Conservation (phyloP, 2,329 filamentous ascomycete species). For the Scedosporium boydii region DNA sequence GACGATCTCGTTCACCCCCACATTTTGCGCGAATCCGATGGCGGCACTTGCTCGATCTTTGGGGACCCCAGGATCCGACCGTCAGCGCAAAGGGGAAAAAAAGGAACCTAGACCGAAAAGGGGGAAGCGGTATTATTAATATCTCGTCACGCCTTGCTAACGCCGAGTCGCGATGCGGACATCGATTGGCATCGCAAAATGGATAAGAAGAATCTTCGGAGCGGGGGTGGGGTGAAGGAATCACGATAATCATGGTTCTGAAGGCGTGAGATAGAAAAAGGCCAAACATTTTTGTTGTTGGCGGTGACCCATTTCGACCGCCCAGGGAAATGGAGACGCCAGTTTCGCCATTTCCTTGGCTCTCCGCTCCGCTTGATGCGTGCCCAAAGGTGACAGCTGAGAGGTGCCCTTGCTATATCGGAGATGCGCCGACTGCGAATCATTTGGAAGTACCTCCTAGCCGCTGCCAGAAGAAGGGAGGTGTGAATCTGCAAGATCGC, state of each 20-base stretch:
- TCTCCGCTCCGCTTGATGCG: background rate
- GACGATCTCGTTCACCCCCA: background rate
- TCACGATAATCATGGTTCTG: too few species aligned
- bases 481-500: background rate
- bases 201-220: background rate
- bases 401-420: background rate
- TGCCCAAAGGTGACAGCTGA: background rate
- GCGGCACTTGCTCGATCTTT: background rate
- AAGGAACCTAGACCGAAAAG: background rate
- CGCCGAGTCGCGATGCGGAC: background rate
- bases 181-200: background rate
- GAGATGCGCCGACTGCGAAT: background rate
- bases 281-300: too few species aligned
- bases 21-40: constrained; percentile 3
- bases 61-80: background rate
- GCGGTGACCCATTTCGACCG: too few species aligned
- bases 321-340: too few species aligned
- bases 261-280: too few species aligned
- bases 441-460: background rate
- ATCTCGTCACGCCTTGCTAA: background rate
- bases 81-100: too few species aligned
- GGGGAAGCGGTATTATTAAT: constrained; percentile 3
- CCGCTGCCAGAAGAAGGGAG: background rate
- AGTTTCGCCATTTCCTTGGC: background rate
- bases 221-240: too few species aligned